phyloP scores from a whole-genome alignment of 2,329 filamentous ascomycete species.

The Colletotrichum limetticola region DNA sequence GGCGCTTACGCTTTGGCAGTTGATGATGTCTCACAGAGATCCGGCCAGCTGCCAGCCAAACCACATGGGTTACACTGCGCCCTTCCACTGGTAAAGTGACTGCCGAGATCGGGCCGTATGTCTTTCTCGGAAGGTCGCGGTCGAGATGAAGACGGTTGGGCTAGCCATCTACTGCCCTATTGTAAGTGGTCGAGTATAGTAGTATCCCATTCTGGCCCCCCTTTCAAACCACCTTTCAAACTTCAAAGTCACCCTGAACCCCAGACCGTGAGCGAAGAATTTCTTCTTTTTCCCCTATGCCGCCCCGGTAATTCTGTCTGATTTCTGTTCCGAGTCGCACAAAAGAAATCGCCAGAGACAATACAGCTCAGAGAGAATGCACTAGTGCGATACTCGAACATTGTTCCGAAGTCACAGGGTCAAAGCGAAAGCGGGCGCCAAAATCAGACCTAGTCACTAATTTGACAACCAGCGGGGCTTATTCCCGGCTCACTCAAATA shows the following conservation, averaged over 20 bases:
- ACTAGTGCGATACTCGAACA: neutral
- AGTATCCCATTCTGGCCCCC: neutral
- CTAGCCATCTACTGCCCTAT: neutral
- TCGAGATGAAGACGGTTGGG: neutral
- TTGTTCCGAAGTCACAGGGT: neutral
- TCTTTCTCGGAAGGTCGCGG: neutral
- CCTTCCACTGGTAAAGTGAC: neutral
- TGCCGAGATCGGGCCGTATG: neutral
- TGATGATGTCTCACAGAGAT: slow-evolving; percentile 1
- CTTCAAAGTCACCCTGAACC: neutral
- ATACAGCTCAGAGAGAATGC: neutral
- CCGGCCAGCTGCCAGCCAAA: neutral
- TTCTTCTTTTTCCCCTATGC: neutral
- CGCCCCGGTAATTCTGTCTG: neutral
- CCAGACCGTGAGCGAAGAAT: neutral
- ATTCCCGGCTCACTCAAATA: neutral
- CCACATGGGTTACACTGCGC: neutral
- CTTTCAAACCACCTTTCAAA: neutral
- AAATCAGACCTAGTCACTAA: neutral
- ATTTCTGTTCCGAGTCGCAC: neutral
- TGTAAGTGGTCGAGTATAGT: neutral
- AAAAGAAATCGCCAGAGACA: neutral
- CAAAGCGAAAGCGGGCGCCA: neutral
- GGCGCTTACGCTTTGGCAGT: neutral
- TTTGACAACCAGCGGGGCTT: neutral